Evolutionary conservation across 2,329 filamentous ascomycete genomes (phyloP).

Genomic region (Penicillium griseofulvum): DNA sequence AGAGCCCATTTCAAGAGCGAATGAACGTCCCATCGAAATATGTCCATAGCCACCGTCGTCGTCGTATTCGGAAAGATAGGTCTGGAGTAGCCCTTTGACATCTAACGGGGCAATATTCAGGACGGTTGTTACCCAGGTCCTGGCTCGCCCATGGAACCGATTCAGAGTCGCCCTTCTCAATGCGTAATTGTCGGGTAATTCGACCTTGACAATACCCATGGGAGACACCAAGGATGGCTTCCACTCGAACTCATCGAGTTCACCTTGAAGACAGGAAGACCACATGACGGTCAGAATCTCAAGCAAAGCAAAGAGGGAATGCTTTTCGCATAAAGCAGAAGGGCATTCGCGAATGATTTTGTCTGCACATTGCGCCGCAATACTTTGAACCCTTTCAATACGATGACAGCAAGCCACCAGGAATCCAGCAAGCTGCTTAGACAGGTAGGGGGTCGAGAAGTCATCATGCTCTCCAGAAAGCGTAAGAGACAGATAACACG

Average conservation of each 20-base stretch:
- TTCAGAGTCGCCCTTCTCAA: constrained; percentile 78
- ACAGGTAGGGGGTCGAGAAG: constrained; percentile 90
- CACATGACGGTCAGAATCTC: constrained; percentile 94
- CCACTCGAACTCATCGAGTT: constrained; percentile 91
- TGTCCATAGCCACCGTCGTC: constrained; percentile 90
- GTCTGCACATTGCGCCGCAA: constrained; percentile 78
- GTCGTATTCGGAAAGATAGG: constrained; percentile 91
- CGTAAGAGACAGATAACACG: constrained; percentile 75
- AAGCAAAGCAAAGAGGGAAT: constrained; percentile 85
- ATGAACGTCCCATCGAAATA: constrained; percentile 86
- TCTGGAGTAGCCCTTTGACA: constrained; percentile 88
- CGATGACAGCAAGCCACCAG: constrained; percentile 91
- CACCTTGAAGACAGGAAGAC: constrained; percentile 88
- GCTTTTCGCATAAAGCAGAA: constrained; percentile 83
- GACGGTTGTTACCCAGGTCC: constrained; percentile 73
- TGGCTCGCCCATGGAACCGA: constrained; percentile 72
- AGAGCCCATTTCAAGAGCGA: constrained; percentile 89
- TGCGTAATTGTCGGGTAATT: constrained; percentile 89
- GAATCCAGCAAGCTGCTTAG: constrained; percentile 78
- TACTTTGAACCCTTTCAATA: constrained; percentile 85
- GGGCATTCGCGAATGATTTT: constrained; percentile 81
- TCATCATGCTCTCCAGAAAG: constrained; percentile 67
- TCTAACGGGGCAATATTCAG: constrained; percentile 86
- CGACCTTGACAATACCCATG: constrained; percentile 74
- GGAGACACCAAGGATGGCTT: constrained; percentile 75